Evolutionary conservation across 2,329 filamentous ascomycete genomes (phyloP).

Genomic region (Calonectria pauciramosa): DNA sequence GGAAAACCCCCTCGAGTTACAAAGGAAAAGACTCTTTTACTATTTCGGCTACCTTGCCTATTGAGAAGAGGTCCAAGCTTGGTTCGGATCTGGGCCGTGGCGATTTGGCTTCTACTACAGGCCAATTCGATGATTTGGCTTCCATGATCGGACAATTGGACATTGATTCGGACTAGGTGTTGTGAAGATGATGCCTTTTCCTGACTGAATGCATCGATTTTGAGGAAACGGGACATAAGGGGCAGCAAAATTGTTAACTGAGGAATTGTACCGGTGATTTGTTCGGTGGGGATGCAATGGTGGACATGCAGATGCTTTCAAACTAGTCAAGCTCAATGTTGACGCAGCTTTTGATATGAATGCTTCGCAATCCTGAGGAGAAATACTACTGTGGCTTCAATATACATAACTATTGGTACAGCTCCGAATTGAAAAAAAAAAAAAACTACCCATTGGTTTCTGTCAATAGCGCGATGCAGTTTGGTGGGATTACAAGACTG

Average conservation of each 20-base stretch:
- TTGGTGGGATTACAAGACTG: background rate
- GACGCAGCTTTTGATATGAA: background rate
- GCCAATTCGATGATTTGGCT: background rate
- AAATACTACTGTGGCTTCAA: background rate
- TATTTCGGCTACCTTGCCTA: slow-evolving; percentile 60
- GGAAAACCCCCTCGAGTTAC: slow-evolving; percentile 20
- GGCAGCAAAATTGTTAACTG: background rate
- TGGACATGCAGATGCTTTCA: background rate
- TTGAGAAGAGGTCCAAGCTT: slow-evolving; percentile 35
- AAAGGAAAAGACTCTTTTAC: slow-evolving; percentile 30
- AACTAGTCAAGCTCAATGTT: background rate
- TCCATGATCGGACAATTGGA: background rate
- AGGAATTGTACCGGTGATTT: background rate
- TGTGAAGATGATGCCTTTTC: background rate
- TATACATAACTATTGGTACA: background rate
- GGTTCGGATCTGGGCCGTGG: background rate
- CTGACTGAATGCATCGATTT: background rate
- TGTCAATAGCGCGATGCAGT: background rate
- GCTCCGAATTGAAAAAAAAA: background rate
- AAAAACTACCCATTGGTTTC: background rate
- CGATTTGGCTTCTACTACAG: background rate
- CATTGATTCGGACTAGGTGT: background rate
- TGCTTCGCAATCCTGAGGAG: too few relatives aligned
- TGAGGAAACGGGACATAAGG: too few relatives aligned
- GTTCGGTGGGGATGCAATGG: background rate